Evolutionary conservation across 768 basidiomycete species (phyloP).

Genomic region (Punctularia strigosozonata): DNA sequence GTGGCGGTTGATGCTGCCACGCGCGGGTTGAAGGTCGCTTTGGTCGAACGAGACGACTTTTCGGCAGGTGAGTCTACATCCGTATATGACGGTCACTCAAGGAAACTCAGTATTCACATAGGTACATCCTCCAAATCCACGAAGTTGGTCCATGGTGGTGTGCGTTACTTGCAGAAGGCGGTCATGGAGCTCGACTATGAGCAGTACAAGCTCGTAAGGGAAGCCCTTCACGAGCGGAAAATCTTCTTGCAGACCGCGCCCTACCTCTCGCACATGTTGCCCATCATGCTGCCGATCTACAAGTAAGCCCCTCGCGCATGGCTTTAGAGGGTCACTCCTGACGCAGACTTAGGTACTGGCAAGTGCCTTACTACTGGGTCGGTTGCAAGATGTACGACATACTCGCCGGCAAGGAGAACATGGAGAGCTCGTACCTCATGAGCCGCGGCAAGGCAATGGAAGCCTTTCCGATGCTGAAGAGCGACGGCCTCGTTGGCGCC

Average conservation of each 20-base stretch:
- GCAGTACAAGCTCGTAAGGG: constrained; percentile 92
- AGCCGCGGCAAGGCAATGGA: constrained; percentile 87
- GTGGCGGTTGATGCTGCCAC: constrained; percentile 94
- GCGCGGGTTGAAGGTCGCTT: constrained; percentile 81
- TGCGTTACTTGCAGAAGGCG: constrained; percentile 95
- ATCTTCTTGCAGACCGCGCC: constrained; percentile 96
- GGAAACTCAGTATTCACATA: constrained; percentile 15
- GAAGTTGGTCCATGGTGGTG: constrained; percentile 96
- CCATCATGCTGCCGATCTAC: constrained; percentile 96
- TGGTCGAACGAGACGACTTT: constrained; percentile 92
- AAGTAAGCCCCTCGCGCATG: constrained; percentile 37
- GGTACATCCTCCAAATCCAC: constrained; percentile 96
- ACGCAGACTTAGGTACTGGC: constrained; percentile 63
- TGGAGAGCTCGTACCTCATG: constrained; percentile 94
- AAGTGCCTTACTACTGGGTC: constrained; percentile 90
- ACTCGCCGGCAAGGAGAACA: constrained; percentile 91
- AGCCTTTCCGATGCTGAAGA: constrained; percentile 93
- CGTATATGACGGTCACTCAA: background rate
- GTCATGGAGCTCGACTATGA: constrained; percentile 93
- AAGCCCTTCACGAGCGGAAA: constrained; percentile 84
- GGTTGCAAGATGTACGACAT: constrained; percentile 96
- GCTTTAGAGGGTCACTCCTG: background rate
- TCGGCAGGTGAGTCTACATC: constrained; percentile 48
- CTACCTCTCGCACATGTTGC: constrained; percentile 84
- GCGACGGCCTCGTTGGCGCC: constrained; percentile 84